Percentiles rank a stretch among this genome's conserved stretches.
These are phyloP conservation scores for Colletotrichum theobromicola DNA, from an alignment of 2,329 filamentous ascomycete species.

Conservation along the genomic window DNA sequence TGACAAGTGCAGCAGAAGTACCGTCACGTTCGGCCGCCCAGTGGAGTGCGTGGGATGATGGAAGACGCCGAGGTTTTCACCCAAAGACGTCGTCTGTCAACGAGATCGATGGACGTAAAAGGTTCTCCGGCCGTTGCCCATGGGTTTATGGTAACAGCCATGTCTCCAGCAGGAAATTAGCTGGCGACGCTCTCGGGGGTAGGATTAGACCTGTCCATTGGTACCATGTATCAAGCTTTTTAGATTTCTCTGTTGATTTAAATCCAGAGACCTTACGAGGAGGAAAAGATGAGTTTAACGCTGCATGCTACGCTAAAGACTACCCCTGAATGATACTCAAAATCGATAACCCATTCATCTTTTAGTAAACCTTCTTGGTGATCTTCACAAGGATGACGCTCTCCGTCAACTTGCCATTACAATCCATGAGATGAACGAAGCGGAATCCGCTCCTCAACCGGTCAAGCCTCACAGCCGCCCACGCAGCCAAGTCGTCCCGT, in stretches of 20 bases:
- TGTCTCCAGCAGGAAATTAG: neutral
- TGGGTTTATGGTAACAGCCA: neutral
- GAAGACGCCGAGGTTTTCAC: no score
- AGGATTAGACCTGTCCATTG: neutral
- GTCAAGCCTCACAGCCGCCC: constrained; percentile 89
- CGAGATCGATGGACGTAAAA: neutral
- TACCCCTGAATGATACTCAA: neutral
- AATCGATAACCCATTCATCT: neutral
- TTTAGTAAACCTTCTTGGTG: constrained; percentile 56
- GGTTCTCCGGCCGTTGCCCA: neutral
- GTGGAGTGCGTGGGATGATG: neutral
- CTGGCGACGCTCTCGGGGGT: neutral
- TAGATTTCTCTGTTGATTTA: neutral
- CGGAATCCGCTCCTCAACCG: constrained; percentile 77
- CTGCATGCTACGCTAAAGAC: neutral
- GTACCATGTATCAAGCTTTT: neutral
- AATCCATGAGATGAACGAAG: constrained; percentile 77
- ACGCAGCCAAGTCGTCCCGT: constrained; percentile 80
- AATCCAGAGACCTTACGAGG: neutral
- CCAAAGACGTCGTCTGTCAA: neutral
- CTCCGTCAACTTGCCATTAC: constrained; percentile 66
- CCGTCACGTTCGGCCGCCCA: neutral
- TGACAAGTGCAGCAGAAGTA: neutral
- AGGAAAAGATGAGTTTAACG: neutral
- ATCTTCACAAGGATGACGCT: constrained; percentile 79